These are phyloP conservation scores for Ceratobasidium sp. DNA, from an alignment of 1,284 basidiomycete genomes.

Conservation along the genomic window DNA sequence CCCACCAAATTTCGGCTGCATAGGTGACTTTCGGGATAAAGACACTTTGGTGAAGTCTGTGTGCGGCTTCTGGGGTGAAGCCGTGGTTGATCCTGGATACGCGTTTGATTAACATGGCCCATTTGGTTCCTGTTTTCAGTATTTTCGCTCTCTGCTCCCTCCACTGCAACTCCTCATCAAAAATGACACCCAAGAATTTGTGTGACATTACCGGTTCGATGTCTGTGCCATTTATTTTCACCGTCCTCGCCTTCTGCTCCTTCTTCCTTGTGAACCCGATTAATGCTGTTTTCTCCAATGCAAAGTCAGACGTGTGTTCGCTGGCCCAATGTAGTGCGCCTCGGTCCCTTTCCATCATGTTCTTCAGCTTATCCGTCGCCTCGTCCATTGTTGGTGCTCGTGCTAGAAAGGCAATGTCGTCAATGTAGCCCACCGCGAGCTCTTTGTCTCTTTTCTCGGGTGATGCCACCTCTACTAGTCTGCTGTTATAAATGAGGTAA, in stretches of 20 bases:
- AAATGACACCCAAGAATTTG: constrained; percentile 38
- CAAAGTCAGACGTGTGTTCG: neutral
- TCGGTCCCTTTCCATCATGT: constrained; percentile 17
- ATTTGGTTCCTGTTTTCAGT: neutral
- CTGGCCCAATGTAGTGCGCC: constrained; percentile 12
- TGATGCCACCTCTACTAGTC: too few relatives aligned
- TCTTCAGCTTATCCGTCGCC: neutral
- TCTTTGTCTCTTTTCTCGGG: neutral
- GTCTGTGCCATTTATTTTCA: neutral
- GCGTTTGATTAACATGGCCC: constrained; percentile 3
- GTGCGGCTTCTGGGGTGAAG: neutral
- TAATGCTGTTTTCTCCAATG: constrained; percentile 5
- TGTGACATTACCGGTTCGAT: constrained; percentile 9
- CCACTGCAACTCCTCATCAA: constrained; percentile 39
- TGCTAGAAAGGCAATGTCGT: constrained; percentile 34
- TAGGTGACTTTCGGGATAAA: constrained; percentile 15
- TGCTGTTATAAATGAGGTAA: neutral
- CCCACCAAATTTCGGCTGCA: constrained; percentile 31
- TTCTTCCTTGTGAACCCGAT: neutral
- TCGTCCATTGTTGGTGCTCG: neutral
- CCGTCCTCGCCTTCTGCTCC: neutral
- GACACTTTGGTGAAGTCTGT: neutral
- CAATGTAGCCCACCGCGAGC: constrained; percentile 29
- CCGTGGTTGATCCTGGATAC: neutral
- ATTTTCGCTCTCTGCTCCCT: constrained; percentile 24